These are phyloP conservation scores for Jamesozyma gamospora DNA, from an alignment of 805 yeast genomes.

Conservation along the genomic window DNA sequence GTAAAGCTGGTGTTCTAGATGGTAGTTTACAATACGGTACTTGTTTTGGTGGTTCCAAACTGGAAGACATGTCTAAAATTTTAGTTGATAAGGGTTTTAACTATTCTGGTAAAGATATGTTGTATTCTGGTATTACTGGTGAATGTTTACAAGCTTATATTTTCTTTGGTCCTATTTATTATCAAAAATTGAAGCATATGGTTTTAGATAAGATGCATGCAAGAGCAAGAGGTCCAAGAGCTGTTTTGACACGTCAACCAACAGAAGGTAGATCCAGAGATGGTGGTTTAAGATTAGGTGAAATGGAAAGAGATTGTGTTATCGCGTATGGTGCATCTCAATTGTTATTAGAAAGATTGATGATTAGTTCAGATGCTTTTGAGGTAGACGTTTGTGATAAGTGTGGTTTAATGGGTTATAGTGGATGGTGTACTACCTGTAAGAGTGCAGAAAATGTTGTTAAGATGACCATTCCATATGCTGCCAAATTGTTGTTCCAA, in stretches of 20 bases:
- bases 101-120: slow-evolving; percentile 95
- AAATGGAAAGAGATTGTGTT: slow-evolving; percentile 99
- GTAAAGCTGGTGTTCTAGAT: slow-evolving; percentile 93
- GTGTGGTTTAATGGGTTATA: slow-evolving; percentile 96
- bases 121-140: slow-evolving; percentile 94
- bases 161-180: slow-evolving; percentile 96
- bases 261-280: slow-evolving; percentile 98
- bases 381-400: slow-evolving; percentile 90
- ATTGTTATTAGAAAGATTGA: slow-evolving; percentile 80
- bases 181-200: slow-evolving; percentile 97
- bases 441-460: slow-evolving; percentile 76
- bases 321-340: slow-evolving; percentile 99
- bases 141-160: slow-evolving; percentile 95
- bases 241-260: slow-evolving; percentile 95
- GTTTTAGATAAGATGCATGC: slow-evolving; percentile 99
- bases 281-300: slow-evolving; percentile 97
- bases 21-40: slow-evolving; percentile 93
- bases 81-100: slow-evolving; percentile 84
- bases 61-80: slow-evolving; percentile 88
- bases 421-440: slow-evolving; percentile 97
- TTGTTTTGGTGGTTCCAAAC: slow-evolving; percentile 95
- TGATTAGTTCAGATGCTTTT: slow-evolving; percentile 95
- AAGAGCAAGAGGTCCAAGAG: slow-evolving; percentile 97
- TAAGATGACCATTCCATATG: slow-evolving; percentile 95
- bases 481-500: slow-evolving; percentile 96